phyloP scores from a whole-genome alignment of 225 moss, liverwort and hornwort genomes.

The Sphagnum contortum region DNA sequence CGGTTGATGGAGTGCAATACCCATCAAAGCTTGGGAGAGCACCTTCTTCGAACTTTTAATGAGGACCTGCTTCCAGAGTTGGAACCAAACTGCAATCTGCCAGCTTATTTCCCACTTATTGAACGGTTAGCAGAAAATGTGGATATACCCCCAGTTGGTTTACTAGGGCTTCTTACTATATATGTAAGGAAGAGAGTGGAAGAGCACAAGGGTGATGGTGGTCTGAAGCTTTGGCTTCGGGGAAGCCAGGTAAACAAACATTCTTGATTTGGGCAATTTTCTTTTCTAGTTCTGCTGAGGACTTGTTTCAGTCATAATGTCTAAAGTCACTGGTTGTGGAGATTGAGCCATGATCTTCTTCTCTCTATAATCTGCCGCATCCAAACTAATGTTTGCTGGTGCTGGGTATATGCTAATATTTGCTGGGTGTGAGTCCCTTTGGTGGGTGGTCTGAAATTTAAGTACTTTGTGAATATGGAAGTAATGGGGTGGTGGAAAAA shows the following conservation, averaged over 20 bases:
- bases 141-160: conserved; percentile 58
- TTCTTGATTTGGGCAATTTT: too few species aligned
- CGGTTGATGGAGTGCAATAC: conserved; percentile 64
- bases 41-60: conserved; percentile 75
- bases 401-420: too few species aligned
- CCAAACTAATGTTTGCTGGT: too few species aligned
- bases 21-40: conserved; percentile 70
- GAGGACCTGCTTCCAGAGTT: conserved; percentile 73
- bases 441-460: too few species aligned
- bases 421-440: too few species aligned
- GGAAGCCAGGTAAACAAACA: conserved; percentile 29
- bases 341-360: too few species aligned
- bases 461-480: too few species aligned
- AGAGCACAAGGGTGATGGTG: conserved; percentile 44
- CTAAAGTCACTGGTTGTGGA: too few species aligned
- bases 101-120: conserved; percentile 85
- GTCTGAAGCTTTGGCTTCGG: conserved; percentile 48
- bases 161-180: conserved; percentile 66
- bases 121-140: conserved; percentile 78
- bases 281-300: too few species aligned
- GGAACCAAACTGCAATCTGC: conserved; percentile 46
- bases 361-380: too few species aligned
- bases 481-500: too few species aligned
- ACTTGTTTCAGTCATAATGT: too few species aligned
- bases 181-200: conserved; percentile 67